Evolutionary conservation across 2,329 filamentous ascomycete species (phyloP).

Genomic region (Tolypocladium amazonense): DNA sequence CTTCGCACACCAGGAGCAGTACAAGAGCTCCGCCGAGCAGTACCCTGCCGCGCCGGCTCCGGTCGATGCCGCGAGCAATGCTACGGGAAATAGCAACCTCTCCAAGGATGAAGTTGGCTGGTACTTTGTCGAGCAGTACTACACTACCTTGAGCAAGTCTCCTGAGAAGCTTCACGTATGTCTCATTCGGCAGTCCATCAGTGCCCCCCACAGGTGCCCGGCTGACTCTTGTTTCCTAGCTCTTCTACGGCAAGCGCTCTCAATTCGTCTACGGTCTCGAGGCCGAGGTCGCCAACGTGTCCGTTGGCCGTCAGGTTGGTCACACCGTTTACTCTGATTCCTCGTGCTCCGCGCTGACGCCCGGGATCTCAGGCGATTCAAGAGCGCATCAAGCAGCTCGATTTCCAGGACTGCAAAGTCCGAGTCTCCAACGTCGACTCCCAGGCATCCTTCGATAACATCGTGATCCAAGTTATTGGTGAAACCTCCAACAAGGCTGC

Average conservation of each 20-base stretch:
- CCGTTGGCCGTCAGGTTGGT: slow-evolving; percentile 71
- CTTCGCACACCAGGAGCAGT: slow-evolving; percentile 33
- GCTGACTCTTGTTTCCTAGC: slow-evolving; percentile 26
- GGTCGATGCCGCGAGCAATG: slow-evolving; percentile 21
- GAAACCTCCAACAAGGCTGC: slow-evolving; percentile 92
- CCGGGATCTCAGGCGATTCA: slow-evolving; percentile 62
- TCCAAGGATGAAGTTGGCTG: slow-evolving; percentile 94
- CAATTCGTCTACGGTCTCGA: slow-evolving; percentile 91
- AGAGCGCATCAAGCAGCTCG: slow-evolving; percentile 84
- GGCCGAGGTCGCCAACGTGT: slow-evolving; percentile 77
- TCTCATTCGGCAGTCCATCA: slow-evolving; percentile 4
- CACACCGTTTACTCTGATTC: not conserved
- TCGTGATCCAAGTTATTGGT: slow-evolving; percentile 95
- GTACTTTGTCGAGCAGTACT: slow-evolving; percentile 99
- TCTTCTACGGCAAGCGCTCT: slow-evolving; percentile 94
- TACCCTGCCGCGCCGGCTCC: slow-evolving; percentile 23
- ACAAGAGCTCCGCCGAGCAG: slow-evolving; percentile 26
- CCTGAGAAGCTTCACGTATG: slow-evolving; percentile 83
- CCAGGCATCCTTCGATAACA: slow-evolving; percentile 84
- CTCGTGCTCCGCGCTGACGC: slow-evolving; percentile 4
- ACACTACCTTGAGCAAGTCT: slow-evolving; percentile 89
- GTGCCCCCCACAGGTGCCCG: not conserved
- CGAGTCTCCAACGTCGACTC: slow-evolving; percentile 97
- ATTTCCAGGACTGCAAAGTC: slow-evolving; percentile 97
- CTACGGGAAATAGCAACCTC: slow-evolving; percentile 34